These are phyloP conservation scores for Silybum marianum DNA, from an alignment of 129 eudicot genomes.

Conservation along the genomic window DNA sequence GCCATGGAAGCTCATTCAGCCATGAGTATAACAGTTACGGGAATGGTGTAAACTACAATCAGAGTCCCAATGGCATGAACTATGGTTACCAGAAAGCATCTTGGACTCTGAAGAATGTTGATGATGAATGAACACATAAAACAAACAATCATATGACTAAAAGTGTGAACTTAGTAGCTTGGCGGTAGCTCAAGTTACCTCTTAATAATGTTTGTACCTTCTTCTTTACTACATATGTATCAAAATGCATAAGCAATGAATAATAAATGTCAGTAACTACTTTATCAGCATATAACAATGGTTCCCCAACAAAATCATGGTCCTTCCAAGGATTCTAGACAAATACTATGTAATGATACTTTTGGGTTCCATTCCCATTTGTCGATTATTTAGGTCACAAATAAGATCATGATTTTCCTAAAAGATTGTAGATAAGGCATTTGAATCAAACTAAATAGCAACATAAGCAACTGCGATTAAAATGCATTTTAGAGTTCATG, in stretches of 20 bases:
- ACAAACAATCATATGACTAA: slow-evolving; percentile 9
- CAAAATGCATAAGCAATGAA: slow-evolving; percentile 29
- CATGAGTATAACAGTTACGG: slow-evolving; percentile 17
- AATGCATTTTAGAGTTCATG: background rate
- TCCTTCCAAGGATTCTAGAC: too few species aligned
- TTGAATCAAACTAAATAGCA: background rate
- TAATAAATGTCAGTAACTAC: background rate
- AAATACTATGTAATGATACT: too few species aligned
- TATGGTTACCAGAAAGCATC: slow-evolving; percentile 26
- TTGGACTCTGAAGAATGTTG: slow-evolving; percentile 38
- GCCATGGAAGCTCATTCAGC: slow-evolving; percentile 16
- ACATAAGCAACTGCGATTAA: background rate
- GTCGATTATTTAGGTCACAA: background rate
- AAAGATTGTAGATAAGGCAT: background rate
- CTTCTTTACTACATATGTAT: slow-evolving; percentile 18
- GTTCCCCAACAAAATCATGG: background rate
- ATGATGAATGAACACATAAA: slow-evolving; percentile 30
- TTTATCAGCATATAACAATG: background rate
- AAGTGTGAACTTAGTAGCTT: slow-evolving; percentile 12
- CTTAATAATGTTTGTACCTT: slow-evolving; percentile 24
- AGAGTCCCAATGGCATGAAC: slow-evolving; percentile 12
- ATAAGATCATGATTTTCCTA: background rate
- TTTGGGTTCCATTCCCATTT: too few species aligned
- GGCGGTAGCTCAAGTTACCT: slow-evolving; percentile 21
- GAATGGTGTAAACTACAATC: slow-evolving; percentile 12